A percentile compares a stretch with the other conserved stretches of the same genome.
These are phyloP conservation scores for Royoungia palumana DNA, from an alignment of 768 basidiomycete genomes.

Conservation along the genomic window DNA sequence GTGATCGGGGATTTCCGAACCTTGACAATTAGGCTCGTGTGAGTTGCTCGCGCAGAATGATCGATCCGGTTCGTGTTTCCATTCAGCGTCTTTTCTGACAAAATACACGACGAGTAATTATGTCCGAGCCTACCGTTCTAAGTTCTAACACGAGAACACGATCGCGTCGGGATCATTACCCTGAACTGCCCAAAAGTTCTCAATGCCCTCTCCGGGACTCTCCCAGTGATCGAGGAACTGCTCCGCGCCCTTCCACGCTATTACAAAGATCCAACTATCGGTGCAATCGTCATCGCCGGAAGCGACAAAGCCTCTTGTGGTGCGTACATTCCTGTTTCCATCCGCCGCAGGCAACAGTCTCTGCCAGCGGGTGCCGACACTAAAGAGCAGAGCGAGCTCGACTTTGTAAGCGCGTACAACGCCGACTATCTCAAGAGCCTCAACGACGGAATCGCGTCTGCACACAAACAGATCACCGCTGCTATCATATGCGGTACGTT, in stretches of 20 bases:
- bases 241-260: conserved; percentile 68
- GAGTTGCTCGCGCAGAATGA: too few species aligned
- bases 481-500: conserved; percentile 77
- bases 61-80: too few species aligned
- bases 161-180: conserved; percentile 54
- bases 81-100: too few species aligned
- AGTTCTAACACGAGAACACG: conserved; percentile 19
- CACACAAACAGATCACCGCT: conserved; percentile 88
- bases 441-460: conserved; percentile 43
- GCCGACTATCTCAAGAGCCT: conserved; percentile 42
- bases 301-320: conserved; percentile 72
- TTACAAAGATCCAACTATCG: conserved; percentile 65
- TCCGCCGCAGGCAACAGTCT: too few species aligned
- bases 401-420: conserved; percentile 46
- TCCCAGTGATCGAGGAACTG: conserved; percentile 77
- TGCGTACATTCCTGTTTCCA: background rate
- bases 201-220: conserved; percentile 78
- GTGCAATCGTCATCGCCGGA: conserved; percentile 90
- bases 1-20: too few species aligned
- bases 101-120: conserved; percentile 1
- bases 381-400: conserved; percentile 94
- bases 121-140: conserved; percentile 24
- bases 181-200: conserved; percentile 84
- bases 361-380: conserved; percentile 84
- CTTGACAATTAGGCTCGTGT: too few species aligned